These are phyloP conservation scores for Xylariaceae sp. DNA, from an alignment of 2,329 filamentous ascomycete species.

Conservation along the genomic window DNA sequence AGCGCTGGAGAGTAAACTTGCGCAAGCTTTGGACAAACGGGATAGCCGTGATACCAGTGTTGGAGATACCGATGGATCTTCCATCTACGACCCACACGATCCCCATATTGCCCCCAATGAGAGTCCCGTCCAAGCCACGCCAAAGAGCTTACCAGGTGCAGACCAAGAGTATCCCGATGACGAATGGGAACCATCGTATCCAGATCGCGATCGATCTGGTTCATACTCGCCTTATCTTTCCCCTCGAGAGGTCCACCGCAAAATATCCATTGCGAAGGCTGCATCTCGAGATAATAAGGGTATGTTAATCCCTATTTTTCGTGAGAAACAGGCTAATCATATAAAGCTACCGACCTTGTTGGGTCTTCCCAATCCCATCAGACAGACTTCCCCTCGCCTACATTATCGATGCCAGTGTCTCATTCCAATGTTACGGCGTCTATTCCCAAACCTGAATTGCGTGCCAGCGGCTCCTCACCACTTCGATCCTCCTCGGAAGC, in stretches of 20 bases:
- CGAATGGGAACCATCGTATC: conserved; percentile 28
- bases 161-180: conserved; percentile 29
- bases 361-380: conserved; percentile 4
- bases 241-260: conserved; percentile 43
- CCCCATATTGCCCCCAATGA: conserved; percentile 26
- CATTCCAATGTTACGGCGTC: not conserved
- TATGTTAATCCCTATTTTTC: conserved; percentile 18
- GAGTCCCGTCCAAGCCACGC: conserved; percentile 22
- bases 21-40: conserved; percentile 11
- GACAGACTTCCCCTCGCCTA: not conserved
- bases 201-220: conserved; percentile 43
- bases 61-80: conserved; percentile 33
- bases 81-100: conserved; percentile 33
- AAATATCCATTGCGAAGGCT: conserved; percentile 24
- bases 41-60: conserved; percentile 26
- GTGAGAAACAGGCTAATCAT: conserved; percentile 1
- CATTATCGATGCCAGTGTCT: not conserved
- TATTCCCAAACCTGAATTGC: not conserved
- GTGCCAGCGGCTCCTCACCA: not conserved
- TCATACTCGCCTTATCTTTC: conserved; percentile 53
- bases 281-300: conserved; percentile 21
- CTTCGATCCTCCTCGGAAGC: conserved; percentile 37
- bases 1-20: conserved; percentile 4
- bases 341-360: conserved; percentile 4
- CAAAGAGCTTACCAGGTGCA: conserved; percentile 21